These are phyloP conservation scores for Metschnikowia lunata DNA, from an alignment of 805 yeast genomes.

Conservation along the genomic window DNA sequence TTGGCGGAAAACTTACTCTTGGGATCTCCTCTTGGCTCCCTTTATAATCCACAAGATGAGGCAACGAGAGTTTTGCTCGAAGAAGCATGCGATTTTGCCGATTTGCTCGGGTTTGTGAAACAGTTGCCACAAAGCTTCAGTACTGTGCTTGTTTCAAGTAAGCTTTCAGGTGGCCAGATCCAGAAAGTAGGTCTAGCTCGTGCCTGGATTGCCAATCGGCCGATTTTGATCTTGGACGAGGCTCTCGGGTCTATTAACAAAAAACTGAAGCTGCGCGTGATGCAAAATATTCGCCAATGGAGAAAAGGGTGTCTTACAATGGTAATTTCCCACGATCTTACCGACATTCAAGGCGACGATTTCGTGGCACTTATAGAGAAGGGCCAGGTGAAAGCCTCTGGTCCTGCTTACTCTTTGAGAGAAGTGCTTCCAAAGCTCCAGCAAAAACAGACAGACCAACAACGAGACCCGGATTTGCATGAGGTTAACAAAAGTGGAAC, in stretches of 20 bases:
- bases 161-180: slow-evolving; percentile 85
- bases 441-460: neutral
- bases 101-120: slow-evolving; percentile 45
- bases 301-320: slow-evolving; percentile 72
- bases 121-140: slow-evolving; percentile 53
- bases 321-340: slow-evolving; percentile 72
- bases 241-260: slow-evolving; percentile 77
- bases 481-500: neutral
- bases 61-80: slow-evolving; percentile 5
- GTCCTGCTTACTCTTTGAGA: slow-evolving; percentile 3
- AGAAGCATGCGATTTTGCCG: slow-evolving; percentile 36
- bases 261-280: slow-evolving; percentile 39
- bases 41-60: slow-evolving; percentile 9
- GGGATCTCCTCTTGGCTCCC: slow-evolving; percentile 2
- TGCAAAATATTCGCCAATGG: slow-evolving; percentile 52
- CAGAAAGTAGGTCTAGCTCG: slow-evolving; percentile 84
- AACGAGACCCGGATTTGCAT: neutral
- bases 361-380: slow-evolving; percentile 52
- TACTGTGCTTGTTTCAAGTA: slow-evolving; percentile 42
- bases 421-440: neutral
- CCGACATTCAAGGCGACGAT: slow-evolving; percentile 55
- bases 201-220: slow-evolving; percentile 68
- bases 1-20: slow-evolving; percentile 17
- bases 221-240: slow-evolving; percentile 81
- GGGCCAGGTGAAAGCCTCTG: slow-evolving; percentile 37